Evolutionary conservation across 108 stramenopile species (phyloP).

Genomic region (Skeletonema marinoi): DNA sequence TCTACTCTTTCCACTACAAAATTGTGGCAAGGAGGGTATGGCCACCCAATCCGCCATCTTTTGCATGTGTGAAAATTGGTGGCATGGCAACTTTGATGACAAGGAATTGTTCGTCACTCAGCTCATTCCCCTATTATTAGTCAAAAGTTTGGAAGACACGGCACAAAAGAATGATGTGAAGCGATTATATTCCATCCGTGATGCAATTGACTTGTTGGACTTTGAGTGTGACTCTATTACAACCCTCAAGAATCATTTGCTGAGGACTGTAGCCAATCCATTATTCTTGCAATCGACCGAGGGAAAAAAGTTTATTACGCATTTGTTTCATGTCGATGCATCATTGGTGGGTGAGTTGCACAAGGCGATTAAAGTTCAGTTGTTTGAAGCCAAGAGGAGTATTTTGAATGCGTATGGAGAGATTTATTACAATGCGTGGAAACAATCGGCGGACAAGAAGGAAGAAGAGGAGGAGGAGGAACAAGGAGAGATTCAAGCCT

Average conservation of each 20-base stretch:
- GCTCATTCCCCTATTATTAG: slow-evolving; percentile 73
- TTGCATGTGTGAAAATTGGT: slow-evolving; percentile 87
- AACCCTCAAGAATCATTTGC: slow-evolving; percentile 58
- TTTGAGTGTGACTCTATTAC: slow-evolving; percentile 81
- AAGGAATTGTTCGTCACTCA: slow-evolving; percentile 79
- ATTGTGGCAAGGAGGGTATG: slow-evolving; percentile 59
- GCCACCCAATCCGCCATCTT: slow-evolving; percentile 62
- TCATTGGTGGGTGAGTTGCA: slow-evolving; percentile 75
- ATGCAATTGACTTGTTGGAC: slow-evolving; percentile 84
- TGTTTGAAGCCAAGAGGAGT: slow-evolving; percentile 61
- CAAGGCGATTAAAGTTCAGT: slow-evolving; percentile 61
- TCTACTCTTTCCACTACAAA: slow-evolving; percentile 61
- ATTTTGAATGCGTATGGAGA: slow-evolving; percentile 82
- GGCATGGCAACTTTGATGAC: slow-evolving; percentile 71
- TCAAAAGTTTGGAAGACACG: slow-evolving; percentile 49
- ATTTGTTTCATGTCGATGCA: slow-evolving; percentile 71
- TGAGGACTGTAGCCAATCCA: slow-evolving; percentile 72
- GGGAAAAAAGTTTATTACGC: slow-evolving; percentile 74
- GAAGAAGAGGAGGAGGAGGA: slow-evolving; percentile 1
- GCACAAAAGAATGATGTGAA: slow-evolving; percentile 75
- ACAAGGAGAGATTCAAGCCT: slow-evolving; percentile 39
- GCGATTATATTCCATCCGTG: slow-evolving; percentile 69
- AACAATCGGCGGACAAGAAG: slow-evolving; percentile 38
- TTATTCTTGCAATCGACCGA: slow-evolving; percentile 68
- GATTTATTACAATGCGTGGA: slow-evolving; percentile 89